These are phyloP conservation scores for Leptographium lundbergii DNA, from an alignment of 2,329 filamentous ascomycete species.

Conservation along the genomic window DNA sequence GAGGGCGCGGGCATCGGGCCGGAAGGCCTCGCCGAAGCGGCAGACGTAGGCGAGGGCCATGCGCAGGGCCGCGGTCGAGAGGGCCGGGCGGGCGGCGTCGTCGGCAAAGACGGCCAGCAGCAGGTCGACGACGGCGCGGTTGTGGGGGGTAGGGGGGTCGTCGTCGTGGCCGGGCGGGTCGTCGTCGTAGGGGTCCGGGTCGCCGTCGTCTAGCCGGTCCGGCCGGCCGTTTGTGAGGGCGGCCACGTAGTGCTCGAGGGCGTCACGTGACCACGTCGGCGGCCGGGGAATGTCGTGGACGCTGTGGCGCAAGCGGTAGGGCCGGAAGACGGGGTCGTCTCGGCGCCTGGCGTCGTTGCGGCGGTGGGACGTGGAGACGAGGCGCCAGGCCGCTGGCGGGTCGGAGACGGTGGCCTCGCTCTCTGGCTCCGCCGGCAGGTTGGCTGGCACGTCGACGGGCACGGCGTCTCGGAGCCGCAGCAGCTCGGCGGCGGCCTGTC, in stretches of 20 bases:
- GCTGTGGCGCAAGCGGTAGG: constrained; percentile 13
- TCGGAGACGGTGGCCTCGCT: too few relatives aligned
- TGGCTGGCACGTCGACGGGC: neutral
- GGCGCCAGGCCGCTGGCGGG: neutral
- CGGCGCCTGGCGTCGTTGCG: neutral
- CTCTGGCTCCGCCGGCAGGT: too few relatives aligned
- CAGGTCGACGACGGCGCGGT: constrained; percentile 24
- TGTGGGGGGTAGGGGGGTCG: too few relatives aligned
- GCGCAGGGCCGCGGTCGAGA: constrained; percentile 29
- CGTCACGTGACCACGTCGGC: constrained; percentile 25
- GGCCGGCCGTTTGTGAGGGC: constrained; percentile 26
- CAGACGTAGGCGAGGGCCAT: constrained; percentile 30
- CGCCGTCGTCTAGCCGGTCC: constrained; percentile 12
- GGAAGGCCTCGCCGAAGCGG: constrained; percentile 14
- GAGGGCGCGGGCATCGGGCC: constrained; percentile 19
- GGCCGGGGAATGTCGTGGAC: constrained; percentile 29
- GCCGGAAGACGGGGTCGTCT: constrained; percentile 7
- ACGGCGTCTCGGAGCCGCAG: constrained; percentile 5
- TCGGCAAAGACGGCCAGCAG: constrained; percentile 27
- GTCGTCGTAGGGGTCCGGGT: neutral
- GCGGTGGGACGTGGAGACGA: constrained; percentile 5
- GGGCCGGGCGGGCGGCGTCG: constrained; percentile 17
- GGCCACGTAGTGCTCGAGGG: constrained; percentile 29
- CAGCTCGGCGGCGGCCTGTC: constrained; percentile 9
- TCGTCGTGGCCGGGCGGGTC: constrained; percentile 9